Evolutionary conservation across 495 filamentous ascomycete species (phyloP), one percentile per base, ranked within the genome.

Genomic region (Jackrogersella minutella): DNA sequence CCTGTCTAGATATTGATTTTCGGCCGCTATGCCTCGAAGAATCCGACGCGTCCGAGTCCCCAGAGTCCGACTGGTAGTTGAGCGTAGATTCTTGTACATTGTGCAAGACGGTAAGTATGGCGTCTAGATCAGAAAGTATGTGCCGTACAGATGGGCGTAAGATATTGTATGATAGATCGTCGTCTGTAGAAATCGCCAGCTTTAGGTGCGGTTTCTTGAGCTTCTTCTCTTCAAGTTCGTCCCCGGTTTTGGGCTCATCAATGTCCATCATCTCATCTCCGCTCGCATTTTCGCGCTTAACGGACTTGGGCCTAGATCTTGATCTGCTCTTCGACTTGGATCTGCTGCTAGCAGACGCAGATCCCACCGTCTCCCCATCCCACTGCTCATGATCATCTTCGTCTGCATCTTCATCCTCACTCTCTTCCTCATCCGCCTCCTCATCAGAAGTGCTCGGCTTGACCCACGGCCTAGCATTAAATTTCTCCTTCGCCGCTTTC

Each of bases 101-200:
- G 67, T 92, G 91, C 0, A 97, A 80, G 2, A 86, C 83, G 14
- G 78, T 78, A 2, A 96, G 82, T 0, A 93, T 79, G 3, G 79
- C 76, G 60, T 95, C 91, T 4, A 96, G 65, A 21, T 86, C 80
- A 0, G 81, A 70, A 17, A 95, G 80, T 7, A 93, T 83, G 65
- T 88, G 85, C 9, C 87, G 82, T 5, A 88, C 77, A 2, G 85
- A 80, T 0, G 91, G 90, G 8, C 84, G 82, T 16, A 94, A 71
- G 33, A 93, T 79, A 4, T 65, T 70, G 31, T 82, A 76, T 4
- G 89, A 87, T 39, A 76, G 66, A 7, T 90, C 88, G 44, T 94
- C 92, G 30, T 82, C 75, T 2, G 74, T 70, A 1, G 76, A 77
- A 11, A 75, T 55, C 0, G 72, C 64, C 0, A 79, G 72, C 1